phyloP scores from a whole-genome alignment of 768 basidiomycete genomes.

The Amanita pallidorosea region DNA sequence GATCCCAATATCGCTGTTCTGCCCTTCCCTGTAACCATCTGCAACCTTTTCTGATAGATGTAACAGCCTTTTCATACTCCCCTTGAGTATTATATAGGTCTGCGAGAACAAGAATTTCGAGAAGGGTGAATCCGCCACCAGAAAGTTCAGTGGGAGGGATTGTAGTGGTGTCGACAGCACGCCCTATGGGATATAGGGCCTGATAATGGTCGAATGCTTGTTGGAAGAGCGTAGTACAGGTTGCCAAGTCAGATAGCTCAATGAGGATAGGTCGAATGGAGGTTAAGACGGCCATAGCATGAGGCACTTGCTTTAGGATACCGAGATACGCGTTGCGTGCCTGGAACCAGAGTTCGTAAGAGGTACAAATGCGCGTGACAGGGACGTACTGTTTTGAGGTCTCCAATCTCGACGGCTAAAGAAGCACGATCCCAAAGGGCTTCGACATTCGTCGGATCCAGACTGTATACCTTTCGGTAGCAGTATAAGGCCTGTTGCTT shows the following conservation, averaged over 20 bases:
- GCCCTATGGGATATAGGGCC: conserved; percentile 31
- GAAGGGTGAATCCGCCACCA: conserved; percentile 46
- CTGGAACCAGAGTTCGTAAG: conserved; percentile 17
- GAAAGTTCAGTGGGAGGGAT: conserved; percentile 13
- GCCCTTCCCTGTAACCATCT: conserved; percentile 87
- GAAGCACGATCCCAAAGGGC: conserved; percentile 86
- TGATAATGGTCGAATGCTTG: conserved; percentile 67
- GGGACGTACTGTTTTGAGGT: conserved; percentile 48
- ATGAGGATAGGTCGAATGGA: conserved; percentile 73
- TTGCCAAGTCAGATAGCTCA: conserved; percentile 54
- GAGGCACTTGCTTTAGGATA: conserved; percentile 66
- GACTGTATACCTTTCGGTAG: conserved; percentile 68
- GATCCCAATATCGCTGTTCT: conserved; percentile 70
- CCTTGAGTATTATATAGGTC: conserved; percentile 72
- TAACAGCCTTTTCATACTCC: conserved; percentile 57
- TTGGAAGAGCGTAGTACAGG: conserved; percentile 60
- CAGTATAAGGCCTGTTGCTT: conserved; percentile 89
- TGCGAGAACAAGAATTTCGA: conserved; percentile 75
- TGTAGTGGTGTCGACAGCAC: conserved; percentile 19
- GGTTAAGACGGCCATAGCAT: conserved; percentile 69
- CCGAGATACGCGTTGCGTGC: conserved; percentile 54
- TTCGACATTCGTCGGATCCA: conserved; percentile 74
- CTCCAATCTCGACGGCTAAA: conserved; percentile 67
- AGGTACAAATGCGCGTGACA: neutral
- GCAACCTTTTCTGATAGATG: conserved; percentile 62